Evolutionary conservation across 192 early-diverging fungal genomes (phyloP), one percentile per base, ranked within the genome.

Genomic region (Piromyces sp.): DNA sequence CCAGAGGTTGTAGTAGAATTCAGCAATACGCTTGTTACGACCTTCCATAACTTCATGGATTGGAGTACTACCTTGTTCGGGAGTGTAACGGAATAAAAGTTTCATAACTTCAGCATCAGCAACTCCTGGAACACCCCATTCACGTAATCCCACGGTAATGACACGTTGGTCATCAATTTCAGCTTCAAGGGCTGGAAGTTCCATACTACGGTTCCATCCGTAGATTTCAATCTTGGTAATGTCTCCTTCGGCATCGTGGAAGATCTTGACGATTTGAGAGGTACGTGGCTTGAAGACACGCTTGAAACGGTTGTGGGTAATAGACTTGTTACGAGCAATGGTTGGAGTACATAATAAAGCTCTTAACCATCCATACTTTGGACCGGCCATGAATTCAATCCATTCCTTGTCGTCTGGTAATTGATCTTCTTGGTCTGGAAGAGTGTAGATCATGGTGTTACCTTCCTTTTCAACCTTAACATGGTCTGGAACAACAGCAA

Each of bases 11-110:
- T 88, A 88, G 87, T 95, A 98, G 87, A 98, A 96, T 42, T 91
- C 88, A 84, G 93, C 94, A 84, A 97, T 93, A 79, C 94, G 89
- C 42, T 93, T 89, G 83, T 93, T 95, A 79, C 95, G 91, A 30
- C 92, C 94, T 68, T 94, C 92, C 91, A 95, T 93, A 29, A 94
- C 89, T 82, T 95, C 94, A 82, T 97, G 96, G 83, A 98, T 94
- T 30, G 93, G 93, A 83, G 93, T 92, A 84, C 90, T 92, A 5
- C 94, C 91, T 84, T 92, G 91, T 79, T 88, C 86, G 29, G 95
- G 93, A 78, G 88, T 88, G 89, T 97, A 97, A 80, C 86, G 87
- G 90, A 96, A 97, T 81, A 91, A 84, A 81, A 98, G 92, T 79
- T 92, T 87, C 81, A 98, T 87, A 11, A 68, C 51, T 68, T 68